Conservation (phyloP, 1,139 yeast genomes). For the Candida buenavistaensis region DNA sequence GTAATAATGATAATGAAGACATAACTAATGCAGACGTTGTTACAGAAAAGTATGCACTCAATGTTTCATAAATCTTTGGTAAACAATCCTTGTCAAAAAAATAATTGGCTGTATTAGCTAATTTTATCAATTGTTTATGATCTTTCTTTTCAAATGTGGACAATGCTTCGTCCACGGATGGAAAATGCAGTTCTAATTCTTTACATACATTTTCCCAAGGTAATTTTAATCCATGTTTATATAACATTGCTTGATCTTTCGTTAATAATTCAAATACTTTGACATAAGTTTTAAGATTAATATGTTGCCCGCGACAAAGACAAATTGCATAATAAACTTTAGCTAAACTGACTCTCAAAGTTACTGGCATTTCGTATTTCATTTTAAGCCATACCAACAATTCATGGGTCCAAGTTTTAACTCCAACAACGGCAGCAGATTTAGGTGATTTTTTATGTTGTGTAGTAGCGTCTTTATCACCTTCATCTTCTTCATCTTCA, state of each 20-base stretch:
- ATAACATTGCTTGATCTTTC: conserved; percentile 47
- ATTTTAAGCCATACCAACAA: conserved; percentile 75
- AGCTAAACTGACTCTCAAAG: conserved; percentile 61
- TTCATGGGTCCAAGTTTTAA: conserved; percentile 88
- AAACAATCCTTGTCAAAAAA: conserved; percentile 42
- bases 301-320: conserved; percentile 71
- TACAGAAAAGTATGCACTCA: conserved; percentile 53
- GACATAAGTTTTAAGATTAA: conserved; percentile 63
- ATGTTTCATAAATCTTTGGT: conserved; percentile 35
- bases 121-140: conserved; percentile 39
- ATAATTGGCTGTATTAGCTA: conserved; percentile 49
- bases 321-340: conserved; percentile 73
- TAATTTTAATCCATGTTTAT: conserved; percentile 38
- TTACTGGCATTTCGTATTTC: conserved; percentile 80
- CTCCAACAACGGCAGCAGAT: conserved; percentile 73
- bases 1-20: conserved; percentile 58
- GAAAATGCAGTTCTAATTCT: conserved; percentile 37
- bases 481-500: conserved; percentile 41
- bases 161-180: conserved; percentile 29
- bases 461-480: conserved; percentile 38
- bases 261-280: conserved; percentile 61
- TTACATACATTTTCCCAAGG: conserved; percentile 54
- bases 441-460: conserved; percentile 62
- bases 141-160: conserved; percentile 43
- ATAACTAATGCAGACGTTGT: conserved; percentile 59